These are phyloP conservation scores for Aspergillus asperescens DNA, from an alignment of 495 filamentous ascomycete genomes.

Conservation along the genomic window DNA sequence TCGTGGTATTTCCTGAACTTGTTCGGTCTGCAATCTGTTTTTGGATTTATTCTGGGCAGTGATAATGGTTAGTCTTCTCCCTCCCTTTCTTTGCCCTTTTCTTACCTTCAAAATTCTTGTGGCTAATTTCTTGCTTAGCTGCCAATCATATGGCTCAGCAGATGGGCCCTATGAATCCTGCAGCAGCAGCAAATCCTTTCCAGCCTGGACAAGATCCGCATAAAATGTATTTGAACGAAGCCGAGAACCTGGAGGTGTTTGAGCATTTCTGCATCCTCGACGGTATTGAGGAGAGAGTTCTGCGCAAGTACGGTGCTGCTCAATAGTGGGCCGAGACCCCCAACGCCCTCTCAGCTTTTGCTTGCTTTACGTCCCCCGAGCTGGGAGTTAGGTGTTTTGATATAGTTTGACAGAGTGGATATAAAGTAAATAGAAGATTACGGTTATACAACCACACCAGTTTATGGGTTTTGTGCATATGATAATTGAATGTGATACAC, in stretches of 20 bases:
- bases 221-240: conserved; percentile 85
- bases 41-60: conserved; percentile 91
- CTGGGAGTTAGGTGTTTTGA: neutral
- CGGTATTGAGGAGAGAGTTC: conserved; percentile 76
- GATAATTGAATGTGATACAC: neutral
- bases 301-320: conserved; percentile 41
- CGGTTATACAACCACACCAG: neutral
- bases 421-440: neutral
- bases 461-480: neutral
- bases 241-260: conserved; percentile 90
- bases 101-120: conserved; percentile 1
- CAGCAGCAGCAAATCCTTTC: conserved; percentile 66
- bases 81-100: neutral
- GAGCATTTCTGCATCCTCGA: conserved; percentile 88
- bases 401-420: neutral
- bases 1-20: conserved; percentile 98
- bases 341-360: neutral
- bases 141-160: conserved; percentile 93
- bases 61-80: conserved; percentile 69
- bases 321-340: neutral
- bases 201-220: conserved; percentile 92
- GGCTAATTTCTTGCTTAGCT: conserved; percentile 46
- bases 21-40: conserved; percentile 95
- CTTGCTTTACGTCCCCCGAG: neutral
- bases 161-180: conserved; percentile 77